Evolutionary conservation across 164 flowering plant species (phyloP).

Genomic region (Tetracentron sinense): DNA sequence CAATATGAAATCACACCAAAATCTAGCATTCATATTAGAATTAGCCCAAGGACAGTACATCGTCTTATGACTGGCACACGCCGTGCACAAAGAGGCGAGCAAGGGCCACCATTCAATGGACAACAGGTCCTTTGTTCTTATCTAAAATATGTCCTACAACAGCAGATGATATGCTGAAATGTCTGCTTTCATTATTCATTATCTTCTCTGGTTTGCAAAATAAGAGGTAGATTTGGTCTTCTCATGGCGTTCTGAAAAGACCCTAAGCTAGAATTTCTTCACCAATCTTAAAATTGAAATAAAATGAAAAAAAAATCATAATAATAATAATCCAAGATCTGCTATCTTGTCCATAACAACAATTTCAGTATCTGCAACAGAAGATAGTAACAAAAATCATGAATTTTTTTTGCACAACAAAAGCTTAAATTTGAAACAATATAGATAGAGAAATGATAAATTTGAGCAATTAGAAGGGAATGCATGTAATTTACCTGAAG

Average conservation of each 20-base stretch:
- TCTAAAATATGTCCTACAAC: neutral
- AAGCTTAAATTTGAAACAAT: neutral
- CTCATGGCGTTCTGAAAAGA: too few species aligned
- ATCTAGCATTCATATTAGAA: neutral
- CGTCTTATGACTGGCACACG: too few species aligned
- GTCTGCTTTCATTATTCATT: too few species aligned
- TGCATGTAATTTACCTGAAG: slow-evolving; percentile 26
- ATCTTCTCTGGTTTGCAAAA: too few species aligned
- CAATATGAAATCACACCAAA: neutral
- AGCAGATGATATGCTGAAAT: too few species aligned
- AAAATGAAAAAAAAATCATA: too few species aligned
- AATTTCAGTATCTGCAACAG: too few species aligned
- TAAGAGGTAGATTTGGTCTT: too few species aligned
- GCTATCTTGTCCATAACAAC: neutral
- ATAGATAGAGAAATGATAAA: neutral
- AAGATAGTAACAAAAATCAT: neutral
- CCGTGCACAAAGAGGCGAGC: neutral
- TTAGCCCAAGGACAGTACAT: too few species aligned
- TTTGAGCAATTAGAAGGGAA: neutral
- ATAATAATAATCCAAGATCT: neutral
- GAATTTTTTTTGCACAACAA: neutral
- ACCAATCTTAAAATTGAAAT: too few species aligned
- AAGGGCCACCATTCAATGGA: neutral
- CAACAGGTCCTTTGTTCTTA: neutral
- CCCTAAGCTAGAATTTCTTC: too few species aligned